Evolutionary conservation across 371 early-diverging fungal species (phyloP).

Genomic region (Blakeslea trispora): DNA sequence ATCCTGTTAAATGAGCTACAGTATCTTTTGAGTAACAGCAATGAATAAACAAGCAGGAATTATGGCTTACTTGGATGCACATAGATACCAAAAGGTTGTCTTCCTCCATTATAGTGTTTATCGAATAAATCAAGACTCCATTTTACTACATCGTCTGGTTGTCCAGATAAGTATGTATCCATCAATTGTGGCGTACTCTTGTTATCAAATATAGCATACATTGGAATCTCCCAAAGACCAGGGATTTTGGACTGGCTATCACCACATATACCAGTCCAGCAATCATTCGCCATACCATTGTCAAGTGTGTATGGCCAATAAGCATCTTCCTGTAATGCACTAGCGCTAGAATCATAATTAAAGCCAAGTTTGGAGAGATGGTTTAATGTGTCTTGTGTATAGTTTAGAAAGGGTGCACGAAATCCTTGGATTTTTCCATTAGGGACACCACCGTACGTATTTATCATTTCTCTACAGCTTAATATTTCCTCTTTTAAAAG

Average conservation of each 20-base stretch:
- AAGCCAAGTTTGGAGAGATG: slow-evolving; percentile 57
- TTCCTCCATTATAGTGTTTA: slow-evolving; percentile 60
- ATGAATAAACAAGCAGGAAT: neutral
- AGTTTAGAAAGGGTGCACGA: slow-evolving; percentile 72
- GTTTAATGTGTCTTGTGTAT: slow-evolving; percentile 50
- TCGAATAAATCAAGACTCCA: slow-evolving; percentile 55
- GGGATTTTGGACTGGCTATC: slow-evolving; percentile 42
- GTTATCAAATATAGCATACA: slow-evolving; percentile 52
- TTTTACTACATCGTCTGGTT: slow-evolving; percentile 41
- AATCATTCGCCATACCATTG: slow-evolving; percentile 69
- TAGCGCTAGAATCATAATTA: slow-evolving; percentile 64
- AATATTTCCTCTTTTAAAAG: slow-evolving; percentile 47
- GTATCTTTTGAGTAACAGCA: neutral
- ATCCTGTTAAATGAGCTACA: slow-evolving; percentile 51
- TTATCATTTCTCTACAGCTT: slow-evolving; percentile 57
- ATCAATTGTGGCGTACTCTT: slow-evolving; percentile 54
- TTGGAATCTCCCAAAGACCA: slow-evolving; percentile 76
- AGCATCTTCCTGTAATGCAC: slow-evolving; percentile 48
- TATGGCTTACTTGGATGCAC: slow-evolving; percentile 50
- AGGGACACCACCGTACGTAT: slow-evolving; percentile 66
- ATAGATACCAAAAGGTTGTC: slow-evolving; percentile 73
- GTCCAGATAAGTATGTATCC: slow-evolving; percentile 66
- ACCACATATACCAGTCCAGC: slow-evolving; percentile 58
- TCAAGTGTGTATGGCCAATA: slow-evolving; percentile 79
- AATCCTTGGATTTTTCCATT: slow-evolving; percentile 66